Evolutionary conservation across 1,139 yeast genomes (phyloP), one percentile per base, ranked within the genome.

Genomic region (Candida smagusa): DNA sequence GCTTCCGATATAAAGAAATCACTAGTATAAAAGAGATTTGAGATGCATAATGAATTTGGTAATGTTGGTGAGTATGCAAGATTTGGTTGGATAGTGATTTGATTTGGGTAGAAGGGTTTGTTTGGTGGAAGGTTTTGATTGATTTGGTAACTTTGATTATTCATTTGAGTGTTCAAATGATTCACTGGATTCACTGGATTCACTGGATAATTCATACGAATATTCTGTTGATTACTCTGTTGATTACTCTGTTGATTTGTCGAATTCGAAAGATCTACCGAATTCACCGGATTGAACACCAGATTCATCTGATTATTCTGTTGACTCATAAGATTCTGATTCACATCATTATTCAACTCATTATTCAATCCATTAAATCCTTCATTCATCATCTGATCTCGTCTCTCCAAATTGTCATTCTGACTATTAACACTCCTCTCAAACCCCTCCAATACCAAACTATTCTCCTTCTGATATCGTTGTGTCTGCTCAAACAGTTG

Each of bases 1-100:
- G 74, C 73, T 21, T 48, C 44, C 4, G 41, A 22, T 6, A 59
- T 34, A 38, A 59, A 63, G 33, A 35, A 48, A 9, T 59, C 58
- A 2, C 68, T 53, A 6, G 55, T 36, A 9, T 35, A 22, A 0
- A 58, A 28, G 32, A 56, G 46, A 22, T 50, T 37, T 23, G 26
- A 23, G 9, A n/a, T 9, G 9, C 6, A 4, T 23, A n/a, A 23
- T 9, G 26, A 23, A 23, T 23, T 13, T 47, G 43, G 16, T 46
- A 42, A 30, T 34, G 39, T 9, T 9, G 12, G 12, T 23, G 19
- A 6, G 24, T 9, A 26, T 23, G 37, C 6, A 7, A 12, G 21
- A 11, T 13, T 29, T 24, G 22, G 26, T 7, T 22, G 16, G 19
- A 22, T 19, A 22, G 27, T 16, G 19, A 16, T 16, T 16, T 16